A percentile compares a stretch with the other conserved stretches of the same genome.
Evolutionary conservation across 1,284 basidiomycete genomes (phyloP).

Genomic region (Boletellus deceptivus): DNA sequence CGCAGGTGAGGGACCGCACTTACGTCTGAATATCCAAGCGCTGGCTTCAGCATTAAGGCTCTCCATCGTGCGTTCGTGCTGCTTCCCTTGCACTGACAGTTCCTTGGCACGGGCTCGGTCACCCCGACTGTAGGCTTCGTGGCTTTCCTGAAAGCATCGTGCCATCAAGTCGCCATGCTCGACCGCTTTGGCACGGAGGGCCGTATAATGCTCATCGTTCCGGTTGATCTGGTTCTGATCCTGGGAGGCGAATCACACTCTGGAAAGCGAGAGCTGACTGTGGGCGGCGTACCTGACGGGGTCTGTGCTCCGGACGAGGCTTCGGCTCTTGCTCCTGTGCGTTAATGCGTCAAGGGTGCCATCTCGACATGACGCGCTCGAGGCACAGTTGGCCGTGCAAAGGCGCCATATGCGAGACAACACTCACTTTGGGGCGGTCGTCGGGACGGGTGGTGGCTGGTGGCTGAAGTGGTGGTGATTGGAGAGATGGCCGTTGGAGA

Average conservation of each 20-base stretch:
- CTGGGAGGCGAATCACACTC: slow-evolving; percentile 20
- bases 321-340: slow-evolving; percentile 18
- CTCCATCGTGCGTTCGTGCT: slow-evolving; percentile 80
- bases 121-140: slow-evolving; percentile 64
- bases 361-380: slow-evolving; percentile 5
- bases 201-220: slow-evolving; percentile 64
- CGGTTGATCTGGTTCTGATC: slow-evolving; percentile 67
- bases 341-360: slow-evolving; percentile 1
- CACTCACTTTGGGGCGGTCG: slow-evolving; percentile 15
- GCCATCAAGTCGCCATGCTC: slow-evolving; percentile 76
- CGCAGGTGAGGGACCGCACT: slow-evolving; percentile 8
- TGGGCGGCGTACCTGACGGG: slow-evolving; percentile 16
- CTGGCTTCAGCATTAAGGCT: slow-evolving; percentile 82
- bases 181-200: slow-evolving; percentile 71
- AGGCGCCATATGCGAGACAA: neutral
- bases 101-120: slow-evolving; percentile 83
- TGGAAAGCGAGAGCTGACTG: neutral
- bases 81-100: slow-evolving; percentile 81
- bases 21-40: slow-evolving; percentile 86
- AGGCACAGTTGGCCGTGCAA: neutral
- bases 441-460: slow-evolving; percentile 4
- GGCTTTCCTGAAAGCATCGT: slow-evolving; percentile 61
- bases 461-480: slow-evolving; percentile 1
- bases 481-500: no score
- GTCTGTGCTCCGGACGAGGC: slow-evolving; percentile 13